These are phyloP conservation scores for Fraxinus dipetala DNA, from an alignment of 305 asterid species.

Conservation along the genomic window DNA sequence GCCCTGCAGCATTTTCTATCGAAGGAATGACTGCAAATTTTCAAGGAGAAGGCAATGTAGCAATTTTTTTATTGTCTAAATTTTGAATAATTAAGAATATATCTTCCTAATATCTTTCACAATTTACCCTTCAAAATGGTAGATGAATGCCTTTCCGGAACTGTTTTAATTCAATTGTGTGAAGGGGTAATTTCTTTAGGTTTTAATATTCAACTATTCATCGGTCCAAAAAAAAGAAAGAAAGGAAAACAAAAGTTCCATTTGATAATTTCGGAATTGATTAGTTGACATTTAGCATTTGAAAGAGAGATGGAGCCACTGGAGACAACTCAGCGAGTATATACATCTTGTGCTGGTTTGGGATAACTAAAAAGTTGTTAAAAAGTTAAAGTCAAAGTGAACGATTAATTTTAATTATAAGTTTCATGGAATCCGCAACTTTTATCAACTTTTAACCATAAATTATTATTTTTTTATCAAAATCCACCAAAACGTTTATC, in stretches of 20 bases:
- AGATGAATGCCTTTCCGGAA: neutral
- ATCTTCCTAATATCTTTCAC: neutral
- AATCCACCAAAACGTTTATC: neutral
- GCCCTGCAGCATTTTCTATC: neutral
- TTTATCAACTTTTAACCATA: too few species aligned
- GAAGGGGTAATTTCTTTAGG: neutral
- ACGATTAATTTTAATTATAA: too few species aligned
- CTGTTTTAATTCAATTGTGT: neutral
- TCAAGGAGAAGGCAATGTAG: neutral
- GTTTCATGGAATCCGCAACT: too few species aligned
- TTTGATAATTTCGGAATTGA: neutral
- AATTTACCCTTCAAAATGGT: neutral
- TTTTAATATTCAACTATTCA: neutral
- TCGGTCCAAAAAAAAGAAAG: too few species aligned
- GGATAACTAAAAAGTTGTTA: too few species aligned
- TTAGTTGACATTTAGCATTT: neutral
- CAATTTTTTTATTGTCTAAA: neutral
- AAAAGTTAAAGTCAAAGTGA: too few species aligned
- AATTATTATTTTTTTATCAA: too few species aligned
- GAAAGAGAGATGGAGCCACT: neutral
- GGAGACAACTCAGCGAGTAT: too few species aligned
- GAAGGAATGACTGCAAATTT: neutral
- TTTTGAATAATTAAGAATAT: neutral
- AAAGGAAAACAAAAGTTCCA: neutral
- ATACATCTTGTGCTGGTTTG: too few species aligned